Base-by-base conservation (phyloP, 2,329 filamentous ascomycete species). In the Calonectria pauciramosa region DNA sequence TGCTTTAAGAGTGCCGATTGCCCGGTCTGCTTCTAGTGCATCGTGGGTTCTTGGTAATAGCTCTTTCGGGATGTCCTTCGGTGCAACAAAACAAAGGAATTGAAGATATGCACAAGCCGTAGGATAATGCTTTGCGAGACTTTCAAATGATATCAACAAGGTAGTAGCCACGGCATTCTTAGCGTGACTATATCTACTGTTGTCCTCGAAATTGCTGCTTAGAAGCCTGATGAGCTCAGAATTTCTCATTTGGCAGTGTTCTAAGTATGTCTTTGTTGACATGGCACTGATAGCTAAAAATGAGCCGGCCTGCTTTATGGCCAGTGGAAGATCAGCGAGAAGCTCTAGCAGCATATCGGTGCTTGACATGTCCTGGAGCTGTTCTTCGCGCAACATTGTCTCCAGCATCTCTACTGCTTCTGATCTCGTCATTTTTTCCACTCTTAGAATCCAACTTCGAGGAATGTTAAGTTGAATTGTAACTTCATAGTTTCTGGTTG, bases 271-370 rank as follows among this genome's bases (percentile, higher is more conserved):
- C 0, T 73, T 20, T 1, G 76, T 76, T 3, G 82, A 71, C 1
- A 81, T 80, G 1, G 51, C 30, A 3, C 38, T 85, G n/a, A 77
- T 77, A 64, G 81, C 81, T 68, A 88, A 83, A 68, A 82, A 87
- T 8, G 82, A 80, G 2, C 82, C 80, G 18, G 85, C 85, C 56
- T 86, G 84, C 38, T 72, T 79, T 38, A 86, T 84, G 3, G 85
- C 85, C 1, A 87, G 78, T 0, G 85, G 84, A 6, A 86, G 75
- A 49, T 82, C 59, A 2, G 72, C 68, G 0, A 86, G 78, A 14
- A 82, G 75, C 2, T 81, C 63, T 1, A 88, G 76, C 32, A 87
- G 69, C 14, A 73, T 64, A 34, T 68, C 34, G 4, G 69, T 77
- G 23, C 70, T 76, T 66, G 72, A 56, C 0, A 26, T 28, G 72